A percentile compares a stretch with the other conserved stretches of the same genome.
These are phyloP conservation scores for Rhizophagus prolifer DNA, from an alignment of 192 early-diverging fungal species.

Conservation along the genomic window DNA sequence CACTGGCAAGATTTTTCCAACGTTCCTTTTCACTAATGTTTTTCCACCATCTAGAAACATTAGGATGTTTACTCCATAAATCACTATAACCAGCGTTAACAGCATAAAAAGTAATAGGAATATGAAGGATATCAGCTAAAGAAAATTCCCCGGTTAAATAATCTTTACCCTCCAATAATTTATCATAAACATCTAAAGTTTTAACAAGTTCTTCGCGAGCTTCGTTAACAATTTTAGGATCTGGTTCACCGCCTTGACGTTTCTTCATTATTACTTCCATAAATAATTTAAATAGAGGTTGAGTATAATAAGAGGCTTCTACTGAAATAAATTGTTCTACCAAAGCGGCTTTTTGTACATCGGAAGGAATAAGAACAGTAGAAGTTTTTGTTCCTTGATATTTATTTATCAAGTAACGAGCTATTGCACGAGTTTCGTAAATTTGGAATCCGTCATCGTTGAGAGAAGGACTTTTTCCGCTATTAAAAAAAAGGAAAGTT, in stretches of 20 bases:
- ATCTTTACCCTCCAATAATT: constrained; percentile 31
- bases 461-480: constrained; percentile 43
- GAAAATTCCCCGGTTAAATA: constrained; percentile 28
- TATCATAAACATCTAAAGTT: constrained; percentile 22
- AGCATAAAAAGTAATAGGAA: constrained; percentile 3
- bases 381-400: constrained; percentile 13
- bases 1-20: too few relatives aligned
- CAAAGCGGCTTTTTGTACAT: constrained; percentile 28
- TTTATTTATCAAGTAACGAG: constrained; percentile 35
- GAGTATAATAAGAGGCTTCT: constrained; percentile 14
- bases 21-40: too few relatives aligned
- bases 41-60: constrained; percentile 32
- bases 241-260: not conserved
- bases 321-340: constrained; percentile 39
- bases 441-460: constrained; percentile 34
- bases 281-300: not conserved
- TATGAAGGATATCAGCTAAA: constrained; percentile 25
- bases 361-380: constrained; percentile 31
- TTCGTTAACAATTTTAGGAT: not conserved
- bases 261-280: not conserved
- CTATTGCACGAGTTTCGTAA: constrained; percentile 44
- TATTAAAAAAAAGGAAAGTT: not conserved
- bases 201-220: not conserved
- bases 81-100: not conserved
- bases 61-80: constrained; percentile 19